Percentiles rank a stretch among this genome's conserved stretches.
These are phyloP conservation scores for Tilletia walkeri DNA, from an alignment of 1,284 basidiomycete genomes.

Conservation along the genomic window DNA sequence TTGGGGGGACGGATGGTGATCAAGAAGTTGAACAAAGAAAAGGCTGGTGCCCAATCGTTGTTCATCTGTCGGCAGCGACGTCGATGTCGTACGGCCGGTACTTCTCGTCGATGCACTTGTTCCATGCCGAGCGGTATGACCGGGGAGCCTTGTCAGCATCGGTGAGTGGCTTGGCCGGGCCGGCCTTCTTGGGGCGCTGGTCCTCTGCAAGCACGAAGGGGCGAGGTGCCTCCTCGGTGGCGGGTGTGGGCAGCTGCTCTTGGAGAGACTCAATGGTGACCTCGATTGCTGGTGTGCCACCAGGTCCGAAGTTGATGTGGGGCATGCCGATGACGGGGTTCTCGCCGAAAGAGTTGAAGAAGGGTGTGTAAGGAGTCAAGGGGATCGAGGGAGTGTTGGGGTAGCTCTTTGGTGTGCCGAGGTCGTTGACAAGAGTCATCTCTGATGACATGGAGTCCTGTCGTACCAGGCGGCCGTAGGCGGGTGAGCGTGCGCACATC, in stretches of 20 bases:
- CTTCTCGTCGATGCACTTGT: conserved; percentile 6
- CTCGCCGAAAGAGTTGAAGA: conserved; percentile 18
- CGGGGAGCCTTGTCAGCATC: background rate
- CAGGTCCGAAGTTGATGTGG: conserved; percentile 12
- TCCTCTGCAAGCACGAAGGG: background rate
- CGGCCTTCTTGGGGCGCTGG: background rate
- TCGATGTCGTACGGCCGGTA: conserved; percentile 17
- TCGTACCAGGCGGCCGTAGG: conserved; percentile 18
- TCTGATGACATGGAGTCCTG: conserved; percentile 20
- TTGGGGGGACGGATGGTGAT: no score
- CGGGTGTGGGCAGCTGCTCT: background rate
- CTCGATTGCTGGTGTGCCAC: conserved; percentile 13
- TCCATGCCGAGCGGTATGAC: background rate
- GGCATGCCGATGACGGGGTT: conserved; percentile 12
- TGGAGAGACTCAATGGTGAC: conserved; percentile 12
- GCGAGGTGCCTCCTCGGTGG: background rate
- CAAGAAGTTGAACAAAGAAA: no score
- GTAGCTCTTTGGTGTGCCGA: conserved; percentile 7
- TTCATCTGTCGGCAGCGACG: conserved; percentile 4
- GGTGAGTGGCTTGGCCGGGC: background rate
- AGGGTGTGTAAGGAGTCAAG: background rate
- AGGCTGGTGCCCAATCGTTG: background rate
- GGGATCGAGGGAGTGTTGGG: background rate
- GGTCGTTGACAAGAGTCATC: conserved; percentile 18
- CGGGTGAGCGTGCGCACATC: conserved; percentile 46